phyloP scores from a whole-genome alignment of 1,284 basidiomycete species.

The Grifola frondosa region DNA sequence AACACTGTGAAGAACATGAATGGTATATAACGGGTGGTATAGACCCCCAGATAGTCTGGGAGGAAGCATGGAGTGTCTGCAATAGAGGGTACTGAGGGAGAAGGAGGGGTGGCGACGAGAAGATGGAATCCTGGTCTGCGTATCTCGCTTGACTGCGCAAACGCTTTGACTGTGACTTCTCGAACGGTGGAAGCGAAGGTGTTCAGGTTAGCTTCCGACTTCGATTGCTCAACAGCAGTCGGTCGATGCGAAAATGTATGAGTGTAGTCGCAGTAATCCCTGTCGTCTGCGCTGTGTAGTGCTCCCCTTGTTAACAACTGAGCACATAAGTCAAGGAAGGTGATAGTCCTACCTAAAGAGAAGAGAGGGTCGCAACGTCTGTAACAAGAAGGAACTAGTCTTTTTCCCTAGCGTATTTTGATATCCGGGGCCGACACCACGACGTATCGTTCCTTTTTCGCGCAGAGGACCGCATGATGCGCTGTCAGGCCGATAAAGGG shows the following conservation, averaged over 20 bases:
- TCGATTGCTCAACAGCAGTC: too few relatives aligned
- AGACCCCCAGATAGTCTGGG: slow-evolving; percentile 53
- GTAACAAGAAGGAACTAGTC: slow-evolving; percentile 69
- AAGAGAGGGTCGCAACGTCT: slow-evolving; percentile 60
- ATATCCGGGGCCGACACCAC: slow-evolving; percentile 79
- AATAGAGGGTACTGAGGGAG: slow-evolving; percentile 22
- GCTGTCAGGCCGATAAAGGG: slow-evolving; percentile 69
- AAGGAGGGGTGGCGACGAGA: slow-evolving; percentile 63
- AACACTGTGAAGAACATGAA: slow-evolving; percentile 37
- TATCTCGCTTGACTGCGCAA: slow-evolving; percentile 81
- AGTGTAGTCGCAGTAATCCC: slow-evolving; percentile 84
- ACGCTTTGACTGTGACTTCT: slow-evolving; percentile 79
- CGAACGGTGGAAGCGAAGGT: slow-evolving; percentile 26
- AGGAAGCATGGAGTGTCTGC: slow-evolving; percentile 52
- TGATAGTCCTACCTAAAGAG: slow-evolving; percentile 64
- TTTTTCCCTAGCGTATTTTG: slow-evolving; percentile 78
- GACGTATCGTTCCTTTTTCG: slow-evolving; percentile 69
- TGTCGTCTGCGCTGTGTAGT: slow-evolving; percentile 74
- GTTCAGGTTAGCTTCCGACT: too few relatives aligned
- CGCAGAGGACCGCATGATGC: slow-evolving; percentile 74
- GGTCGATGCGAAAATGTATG: slow-evolving; percentile 21
- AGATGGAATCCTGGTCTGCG: slow-evolving; percentile 82
- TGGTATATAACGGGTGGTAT: slow-evolving; percentile 47
- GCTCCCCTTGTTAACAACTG: slow-evolving; percentile 1
- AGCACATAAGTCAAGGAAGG: not conserved